Evolutionary conservation across 176 grass and related monocot species (phyloP).

Genomic region (Phragmites australis): DNA sequence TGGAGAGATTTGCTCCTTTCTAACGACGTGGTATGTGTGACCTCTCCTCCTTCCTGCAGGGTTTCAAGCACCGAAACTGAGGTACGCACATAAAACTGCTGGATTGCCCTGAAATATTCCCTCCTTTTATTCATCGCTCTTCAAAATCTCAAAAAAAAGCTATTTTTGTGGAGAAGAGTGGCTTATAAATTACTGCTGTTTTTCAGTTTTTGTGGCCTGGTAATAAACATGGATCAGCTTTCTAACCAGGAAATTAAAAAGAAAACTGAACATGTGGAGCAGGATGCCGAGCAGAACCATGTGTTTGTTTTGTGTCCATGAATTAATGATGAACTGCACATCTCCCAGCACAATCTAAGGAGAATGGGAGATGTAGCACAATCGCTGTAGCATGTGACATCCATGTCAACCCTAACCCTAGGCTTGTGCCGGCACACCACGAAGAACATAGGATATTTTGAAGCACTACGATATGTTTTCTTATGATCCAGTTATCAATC

Average conservation of each 20-base stretch:
- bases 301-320: too few species aligned
- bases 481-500: not conserved
- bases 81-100: not conserved
- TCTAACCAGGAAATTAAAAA: not conserved
- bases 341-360: too few species aligned
- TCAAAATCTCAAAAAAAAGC: not conserved
- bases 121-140: not conserved
- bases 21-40: not conserved
- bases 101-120: not conserved
- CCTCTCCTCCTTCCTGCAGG: not conserved
- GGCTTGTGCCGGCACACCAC: too few species aligned
- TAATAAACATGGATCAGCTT: too few species aligned
- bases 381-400: too few species aligned
- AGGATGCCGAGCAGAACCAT: not conserved
- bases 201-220: not conserved
- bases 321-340: too few species aligned
- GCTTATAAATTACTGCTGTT: not conserved
- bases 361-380: too few species aligned
- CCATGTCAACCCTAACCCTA: too few species aligned
- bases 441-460: too few species aligned
- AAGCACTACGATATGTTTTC: not conserved
- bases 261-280: not conserved
- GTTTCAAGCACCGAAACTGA: conserved; percentile 21
- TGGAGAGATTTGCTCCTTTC: not conserved
- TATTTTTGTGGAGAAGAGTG: conserved; percentile 34